Evolutionary conservation across 768 basidiomycete species (phyloP), one percentile per base, ranked within the genome.

Genomic region (Sutorius australiensis): DNA sequence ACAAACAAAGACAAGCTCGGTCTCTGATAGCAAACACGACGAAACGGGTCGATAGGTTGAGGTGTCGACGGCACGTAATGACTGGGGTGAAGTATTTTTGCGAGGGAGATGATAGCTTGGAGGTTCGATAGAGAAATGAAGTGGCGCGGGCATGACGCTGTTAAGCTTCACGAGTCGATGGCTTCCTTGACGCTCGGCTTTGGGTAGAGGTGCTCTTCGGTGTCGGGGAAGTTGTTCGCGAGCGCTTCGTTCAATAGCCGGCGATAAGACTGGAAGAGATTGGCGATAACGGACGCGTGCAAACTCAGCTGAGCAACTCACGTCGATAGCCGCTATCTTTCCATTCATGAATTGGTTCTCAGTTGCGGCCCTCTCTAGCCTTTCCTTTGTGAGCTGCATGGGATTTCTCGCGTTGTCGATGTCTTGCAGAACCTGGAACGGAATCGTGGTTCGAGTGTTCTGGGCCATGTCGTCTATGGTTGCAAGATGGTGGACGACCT

Each of bases 341-440:
- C 88, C 90, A 62, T 92, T 90, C 86, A 91, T 89, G 58, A 91
- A 92, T 63, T 92, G 91, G 64, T 93, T 93, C 72, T 93, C 92
- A 3, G 88, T 87, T 30, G 91, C 89, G 0, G 89, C 82, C 48
- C 89, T 78, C 71, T 93, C 91, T 13, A 93, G 69, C 46, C 87
- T 77, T 53, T 92, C 89, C 57, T 82, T 81, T 16, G 91, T 91
- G 47, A 91, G 74, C 63, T 84, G 83, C 83, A 89, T 84, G 5
- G 90, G 91, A 65, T 92, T 92, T 41, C 82, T 79, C 3, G 83
- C 76, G 58, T 82, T 85, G 74, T 93, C 91, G 53, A 92, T 86
- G 57, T 92, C 91, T 24, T 78, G 77, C 30, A 89, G 72, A 27
- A 90, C 79, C 67, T 91, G 87, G 69, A 87, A 73, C 0, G 89